These are phyloP conservation scores for Ustilago hordei DNA, from an alignment of 1,284 basidiomycete species.

Conservation along the genomic window DNA sequence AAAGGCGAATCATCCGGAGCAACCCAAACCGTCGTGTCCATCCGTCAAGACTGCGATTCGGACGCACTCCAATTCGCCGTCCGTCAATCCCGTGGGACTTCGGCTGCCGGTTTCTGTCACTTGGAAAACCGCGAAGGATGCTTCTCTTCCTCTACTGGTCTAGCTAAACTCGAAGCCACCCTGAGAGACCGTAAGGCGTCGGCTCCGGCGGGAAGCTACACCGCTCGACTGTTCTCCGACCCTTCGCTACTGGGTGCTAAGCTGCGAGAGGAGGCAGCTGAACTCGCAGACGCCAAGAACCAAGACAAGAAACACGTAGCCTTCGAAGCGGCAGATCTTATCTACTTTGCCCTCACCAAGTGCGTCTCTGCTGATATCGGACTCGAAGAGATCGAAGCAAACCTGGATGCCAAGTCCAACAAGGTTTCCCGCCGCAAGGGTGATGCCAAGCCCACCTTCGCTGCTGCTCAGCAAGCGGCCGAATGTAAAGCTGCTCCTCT, in stretches of 20 bases:
- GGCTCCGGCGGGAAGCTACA: slow-evolving; percentile 93
- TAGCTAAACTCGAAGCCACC: slow-evolving; percentile 85
- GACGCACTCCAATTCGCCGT: slow-evolving; percentile 94
- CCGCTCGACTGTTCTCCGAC: slow-evolving; percentile 87
- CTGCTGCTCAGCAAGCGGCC: slow-evolving; percentile 68
- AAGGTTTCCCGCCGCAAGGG: slow-evolving; percentile 90
- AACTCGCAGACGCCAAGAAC: slow-evolving; percentile 86
- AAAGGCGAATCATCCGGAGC: slow-evolving; percentile 97
- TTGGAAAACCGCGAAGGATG: slow-evolving; percentile 77
- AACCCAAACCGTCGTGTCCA: slow-evolving; percentile 85
- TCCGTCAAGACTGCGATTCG: slow-evolving; percentile 90
- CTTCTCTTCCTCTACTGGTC: slow-evolving; percentile 81
- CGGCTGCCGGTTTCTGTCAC: slow-evolving; percentile 83
- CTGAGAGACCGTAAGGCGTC: slow-evolving; percentile 79
- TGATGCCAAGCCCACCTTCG: slow-evolving; percentile 91
- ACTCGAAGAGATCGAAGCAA: slow-evolving; percentile 85
- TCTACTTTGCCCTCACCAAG: slow-evolving; percentile 92
- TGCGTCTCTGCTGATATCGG: slow-evolving; percentile 87
- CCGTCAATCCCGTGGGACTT: slow-evolving; percentile 79
- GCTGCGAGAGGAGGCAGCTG: slow-evolving; percentile 98
- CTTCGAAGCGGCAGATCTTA: slow-evolving; percentile 93
- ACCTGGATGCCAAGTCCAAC: slow-evolving; percentile 85
- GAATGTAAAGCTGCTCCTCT: slow-evolving; percentile 54
- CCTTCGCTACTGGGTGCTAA: slow-evolving; percentile 85
- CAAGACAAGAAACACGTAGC: slow-evolving; percentile 81